Base-by-base conservation (phyloP, 441 rosid genomes). In the Euphorbia schlechtendalii region DNA sequence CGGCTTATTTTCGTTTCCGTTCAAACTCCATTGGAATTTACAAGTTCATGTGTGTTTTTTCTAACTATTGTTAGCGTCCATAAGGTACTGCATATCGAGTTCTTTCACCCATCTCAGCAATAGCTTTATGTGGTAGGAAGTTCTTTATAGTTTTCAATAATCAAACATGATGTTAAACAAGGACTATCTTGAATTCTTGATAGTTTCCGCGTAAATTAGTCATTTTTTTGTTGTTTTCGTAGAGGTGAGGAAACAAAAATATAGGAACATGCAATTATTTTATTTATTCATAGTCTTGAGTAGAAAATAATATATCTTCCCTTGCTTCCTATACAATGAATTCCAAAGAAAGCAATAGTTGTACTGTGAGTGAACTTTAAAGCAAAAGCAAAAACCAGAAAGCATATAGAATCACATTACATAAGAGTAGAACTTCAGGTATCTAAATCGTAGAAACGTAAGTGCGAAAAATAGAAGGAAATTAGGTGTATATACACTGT, bases 371-470 rank as follows among this genome's bases (percentile, higher is more conserved):
- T 66, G 67, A 51, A 20, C 20, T 71, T 76, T 84, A 63, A 86
- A 88, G 96, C 96, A 86, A 84, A 78, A 80, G 89, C 85, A 76
- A 82, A 68, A 67, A 60, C 59, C n/a, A 36, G 8, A 24, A 17
- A 6, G 51, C 24, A 4, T 27, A 27, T 27, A 27, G 30, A 27
- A 30, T 18, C 9, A 8, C 24, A 52, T 18, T 21, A 8, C 24
- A 52, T 9, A 21, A 21, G 28, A 11, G 9, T 52, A 52, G 27
- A 52, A 52, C 27, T 52, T 55, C 4, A 5, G 30, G 57, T 22
- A 54, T 54, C 10, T 12, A 54, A 22, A 1, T 21, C 10, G 28
- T 7, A 52, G 0, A 21, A 52, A 6, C 3, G 2, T 13, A 2
- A 24, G 28, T 21, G 4, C 14, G 14, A 21, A n/a, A 13, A 46